Evolutionary conservation across 225 moss, liverwort and hornwort genomes (phyloP).

Genomic region (Bryoerythrophyllum caledonicum): DNA sequence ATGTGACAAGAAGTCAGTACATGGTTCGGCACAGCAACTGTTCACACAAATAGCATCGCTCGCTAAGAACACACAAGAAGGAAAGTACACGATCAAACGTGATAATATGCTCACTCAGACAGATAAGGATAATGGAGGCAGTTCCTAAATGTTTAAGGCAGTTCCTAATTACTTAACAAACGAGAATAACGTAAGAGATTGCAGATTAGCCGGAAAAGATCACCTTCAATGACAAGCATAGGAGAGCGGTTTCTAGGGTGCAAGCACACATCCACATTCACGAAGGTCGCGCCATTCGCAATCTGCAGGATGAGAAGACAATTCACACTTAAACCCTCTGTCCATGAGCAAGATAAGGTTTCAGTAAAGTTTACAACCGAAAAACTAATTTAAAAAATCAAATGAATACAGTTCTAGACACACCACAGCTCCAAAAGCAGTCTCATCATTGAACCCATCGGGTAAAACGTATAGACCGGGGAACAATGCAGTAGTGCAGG

Average conservation of each 20-base stretch:
- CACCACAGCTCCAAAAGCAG: constrained; percentile 5
- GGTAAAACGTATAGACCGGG: background rate
- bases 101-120: background rate
- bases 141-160: background rate
- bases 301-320: constrained; percentile 35
- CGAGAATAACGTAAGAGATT: background rate
- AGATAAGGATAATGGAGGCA: background rate
- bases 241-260: constrained; percentile 51
- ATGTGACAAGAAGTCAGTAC: background rate
- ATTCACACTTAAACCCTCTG: background rate
- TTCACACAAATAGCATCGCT: background rate
- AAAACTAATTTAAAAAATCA: background rate
- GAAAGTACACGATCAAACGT: background rate
- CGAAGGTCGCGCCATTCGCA: constrained; percentile 64
- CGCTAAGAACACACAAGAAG: background rate
- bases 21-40: background rate
- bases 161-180: background rate
- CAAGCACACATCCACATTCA: constrained; percentile 56
- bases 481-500: background rate
- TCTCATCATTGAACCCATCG: background rate
- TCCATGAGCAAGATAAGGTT: background rate
- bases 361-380: background rate
- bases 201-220: constrained; percentile 5
- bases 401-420: background rate
- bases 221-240: constrained; percentile 61